Percentiles rank a stretch among this genome's conserved stretches.
Evolutionary conservation across 1,284 basidiomycete species (phyloP).

Genomic region (Ceratobasidium sp.): DNA sequence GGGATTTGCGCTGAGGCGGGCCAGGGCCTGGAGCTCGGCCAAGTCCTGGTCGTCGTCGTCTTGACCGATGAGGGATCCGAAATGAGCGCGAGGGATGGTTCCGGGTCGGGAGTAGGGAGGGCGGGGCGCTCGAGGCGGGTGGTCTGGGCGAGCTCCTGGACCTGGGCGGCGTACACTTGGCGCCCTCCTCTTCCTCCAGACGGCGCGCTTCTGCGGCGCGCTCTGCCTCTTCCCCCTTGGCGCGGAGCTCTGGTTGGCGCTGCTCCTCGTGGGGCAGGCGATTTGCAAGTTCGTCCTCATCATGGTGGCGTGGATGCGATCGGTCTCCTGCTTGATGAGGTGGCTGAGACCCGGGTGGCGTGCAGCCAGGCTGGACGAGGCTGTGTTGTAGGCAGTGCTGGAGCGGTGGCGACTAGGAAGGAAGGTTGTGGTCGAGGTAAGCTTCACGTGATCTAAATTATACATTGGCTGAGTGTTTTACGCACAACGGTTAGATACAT

Average conservation of each 20-base stretch:
- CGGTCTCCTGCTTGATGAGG: slow-evolving; percentile 41
- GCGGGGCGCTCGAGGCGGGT: slow-evolving; percentile 39
- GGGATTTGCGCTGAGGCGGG: slow-evolving; percentile 4
- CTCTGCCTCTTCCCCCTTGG: slow-evolving; percentile 23
- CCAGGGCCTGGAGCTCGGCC: slow-evolving; percentile 28
- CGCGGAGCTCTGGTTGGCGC: slow-evolving; percentile 3
- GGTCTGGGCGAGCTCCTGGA: slow-evolving; percentile 39
- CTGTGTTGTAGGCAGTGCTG: no score
- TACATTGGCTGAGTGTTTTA: no score
- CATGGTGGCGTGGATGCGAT: slow-evolving; percentile 36
- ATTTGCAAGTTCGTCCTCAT: slow-evolving; percentile 39
- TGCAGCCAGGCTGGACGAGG: no score
- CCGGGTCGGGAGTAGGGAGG: slow-evolving; percentile 36
- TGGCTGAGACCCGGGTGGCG: no score
- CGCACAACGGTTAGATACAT: no score
- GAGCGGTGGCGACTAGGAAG: no score
- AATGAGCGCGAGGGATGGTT: slow-evolving; percentile 31
- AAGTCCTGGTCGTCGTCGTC: not conserved
- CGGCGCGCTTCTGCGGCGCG: slow-evolving; percentile 8
- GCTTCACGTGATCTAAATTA: no score
- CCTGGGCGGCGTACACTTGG: slow-evolving; percentile 41
- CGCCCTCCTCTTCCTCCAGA: slow-evolving; percentile 36
- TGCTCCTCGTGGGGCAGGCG: slow-evolving; percentile 28
- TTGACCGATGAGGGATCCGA: slow-evolving; percentile 25
- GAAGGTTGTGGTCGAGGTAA: no score